Evolutionary conservation across 2,329 filamentous ascomycete species (phyloP), one percentile per base, ranked within the genome.

Genomic region (Fonsecaea monophora): DNA sequence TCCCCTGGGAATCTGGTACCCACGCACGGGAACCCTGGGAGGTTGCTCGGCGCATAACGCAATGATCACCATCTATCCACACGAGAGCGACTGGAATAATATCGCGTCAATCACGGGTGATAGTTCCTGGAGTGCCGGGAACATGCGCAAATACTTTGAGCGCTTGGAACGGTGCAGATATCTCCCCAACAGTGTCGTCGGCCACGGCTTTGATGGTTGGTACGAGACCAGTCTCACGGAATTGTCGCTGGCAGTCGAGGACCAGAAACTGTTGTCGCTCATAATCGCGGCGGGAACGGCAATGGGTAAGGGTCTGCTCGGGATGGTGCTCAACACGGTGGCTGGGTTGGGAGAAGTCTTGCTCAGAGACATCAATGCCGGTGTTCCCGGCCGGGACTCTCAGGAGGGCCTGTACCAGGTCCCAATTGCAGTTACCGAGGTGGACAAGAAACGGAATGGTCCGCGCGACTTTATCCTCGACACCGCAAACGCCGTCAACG

Each of bases 1-100:
- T 3, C 76, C 82, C 68, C 80, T 84, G 69, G 87, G 87, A 3
- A 84, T 83, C 13, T 78, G 85, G 8, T 89, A 89, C 71, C 86
- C 86, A 9, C 82, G 87, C 13, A 81, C 84, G 2, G 85, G 82
- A 21, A 84, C 81, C 2, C 77, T 88, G 0, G 86, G 86, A 60
- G 86, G 86, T 4, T 88, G 86, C 75, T 83, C 85, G 0, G 82
- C 84, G 4, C 88, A 90, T 76, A 87, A 89, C 53, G 87, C 86
- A 6, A 76, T 88, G 53, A 84, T 90, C 57, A 81, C 84, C 15
- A 79, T 89, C 32, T 84, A 87, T 66, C 87, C 88, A 0, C 82
- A 86, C 65, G 80, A 84, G 55, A 83, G 82, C 34, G 88, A 90
- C 75, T 90, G 85, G 77, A 80, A 87, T 54, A 77, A 84, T 71